Conservation (phyloP, 345 rosid species). For the Rhodamnia argentea region DNA sequence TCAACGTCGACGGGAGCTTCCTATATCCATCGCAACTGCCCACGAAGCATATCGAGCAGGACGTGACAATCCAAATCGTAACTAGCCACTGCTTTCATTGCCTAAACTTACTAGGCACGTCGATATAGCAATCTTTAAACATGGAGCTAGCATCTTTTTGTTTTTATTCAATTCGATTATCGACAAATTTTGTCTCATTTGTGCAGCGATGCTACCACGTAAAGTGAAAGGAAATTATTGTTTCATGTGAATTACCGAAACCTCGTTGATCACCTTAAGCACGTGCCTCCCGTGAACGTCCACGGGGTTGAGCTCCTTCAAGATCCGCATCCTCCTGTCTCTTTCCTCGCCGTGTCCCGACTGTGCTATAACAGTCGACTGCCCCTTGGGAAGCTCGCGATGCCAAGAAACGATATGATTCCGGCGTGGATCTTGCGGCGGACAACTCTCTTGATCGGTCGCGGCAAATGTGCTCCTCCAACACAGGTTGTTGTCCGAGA, state of each 20-base stretch:
- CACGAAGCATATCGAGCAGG: background rate
- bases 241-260: background rate
- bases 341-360: too few species aligned
- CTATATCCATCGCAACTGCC: background rate
- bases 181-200: background rate
- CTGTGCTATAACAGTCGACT: too few species aligned
- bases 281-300: too few species aligned
- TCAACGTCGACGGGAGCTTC: background rate
- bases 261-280: too few species aligned
- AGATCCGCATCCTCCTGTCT: too few species aligned
- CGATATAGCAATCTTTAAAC: background rate
- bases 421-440: too few species aligned
- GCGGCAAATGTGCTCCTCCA: too few species aligned
- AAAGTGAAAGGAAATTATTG: background rate
- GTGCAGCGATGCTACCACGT: fast-evolving
- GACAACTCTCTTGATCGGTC: too few species aligned
- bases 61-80: background rate
- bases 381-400: too few species aligned
- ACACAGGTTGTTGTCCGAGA: too few species aligned
- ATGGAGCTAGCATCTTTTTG: background rate
- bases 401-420: too few species aligned
- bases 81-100: background rate
- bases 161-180: background rate
- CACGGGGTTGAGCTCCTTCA: too few species aligned
- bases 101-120: background rate